Conservation (phyloP, 1,284 basidiomycete species). For the Apiotrichum laibachii region DNA sequence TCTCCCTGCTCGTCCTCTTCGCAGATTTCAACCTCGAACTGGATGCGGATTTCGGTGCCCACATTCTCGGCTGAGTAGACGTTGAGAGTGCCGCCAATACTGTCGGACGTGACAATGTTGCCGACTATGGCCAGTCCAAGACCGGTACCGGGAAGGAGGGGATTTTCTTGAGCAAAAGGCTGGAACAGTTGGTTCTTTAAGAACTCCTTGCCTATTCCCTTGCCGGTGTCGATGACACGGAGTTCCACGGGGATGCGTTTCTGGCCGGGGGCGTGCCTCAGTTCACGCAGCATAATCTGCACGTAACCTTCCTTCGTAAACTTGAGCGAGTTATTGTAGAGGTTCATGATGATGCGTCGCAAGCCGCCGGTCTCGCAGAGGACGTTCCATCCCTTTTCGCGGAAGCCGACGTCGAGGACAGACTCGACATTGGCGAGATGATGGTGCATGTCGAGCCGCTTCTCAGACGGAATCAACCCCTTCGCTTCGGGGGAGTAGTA, state of each 20-base stretch:
- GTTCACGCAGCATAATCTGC: slow-evolving; percentile 75
- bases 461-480: slow-evolving; percentile 54
- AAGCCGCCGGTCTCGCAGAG: slow-evolving; percentile 91
- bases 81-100: slow-evolving; percentile 72
- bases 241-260: slow-evolving; percentile 75
- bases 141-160: slow-evolving; percentile 80
- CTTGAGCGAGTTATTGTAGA: slow-evolving; percentile 92
- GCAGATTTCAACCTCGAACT: slow-evolving; percentile 69
- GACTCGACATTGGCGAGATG: slow-evolving; percentile 60
- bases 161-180: slow-evolving; percentile 79
- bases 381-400: slow-evolving; percentile 74
- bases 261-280: slow-evolving; percentile 59
- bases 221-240: slow-evolving; percentile 84
- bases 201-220: slow-evolving; percentile 85
- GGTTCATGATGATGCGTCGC: slow-evolving; percentile 87
- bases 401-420: slow-evolving; percentile 68
- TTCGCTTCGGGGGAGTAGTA: slow-evolving; percentile 69
- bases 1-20: slow-evolving; percentile 4
- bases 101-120: slow-evolving; percentile 75
- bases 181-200: slow-evolving; percentile 94
- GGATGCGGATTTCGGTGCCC: slow-evolving; percentile 90
- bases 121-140: slow-evolving; percentile 96
- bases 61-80: slow-evolving; percentile 65
- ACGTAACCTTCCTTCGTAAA: slow-evolving; percentile 89
- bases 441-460: slow-evolving; percentile 42